Base-by-base conservation (phyloP, 129 eudicot genomes). In the Lonicera japonica region DNA sequence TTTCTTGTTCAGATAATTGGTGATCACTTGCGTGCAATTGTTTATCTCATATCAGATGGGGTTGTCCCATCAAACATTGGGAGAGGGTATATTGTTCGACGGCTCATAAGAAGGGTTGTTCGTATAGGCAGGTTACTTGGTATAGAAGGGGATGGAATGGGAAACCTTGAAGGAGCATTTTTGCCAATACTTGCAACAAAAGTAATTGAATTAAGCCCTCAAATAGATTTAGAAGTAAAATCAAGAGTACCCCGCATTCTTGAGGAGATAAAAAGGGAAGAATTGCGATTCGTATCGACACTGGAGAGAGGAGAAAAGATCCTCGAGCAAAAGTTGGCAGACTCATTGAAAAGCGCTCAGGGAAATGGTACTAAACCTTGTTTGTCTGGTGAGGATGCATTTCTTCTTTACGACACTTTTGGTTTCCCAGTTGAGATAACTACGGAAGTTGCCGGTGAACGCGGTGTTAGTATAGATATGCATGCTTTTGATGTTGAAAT, bases 361-460 rank as follows among this genome's bases (percentile, higher is more conserved):
- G 24, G 45, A 21, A 71, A 74, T 34, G 77, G 69, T 47, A 75
- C 64, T 18, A 34, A 23, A 22, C 85, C 95, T 14, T 64, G 46
- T 59, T 64, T 92, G 64, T 88, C 95, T 11, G 99, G 99, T 36
- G 85, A 88, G 74, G 96, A 87, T 43, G 96, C 92, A 25, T 92
- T 92, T 67, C 78, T 87, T 61, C 75, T 92, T 15, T 92, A 85
- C 14, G 95, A 85, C 61, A 92, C 96, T 0, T 87, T 64, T 15
- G 99, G 99, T 5, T 92, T 82, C 78, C 99, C 99, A 0, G 89
- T 88, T 5, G 99, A 92, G 69, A 87, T 92, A 80, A 92, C 99
- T 15, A 64, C 48, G 46, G 96, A 92, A 85, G 96, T 69, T 29
- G 95, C 95, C 51, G 73, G 68, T n/a, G 95, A 88, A 54, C 82